Conservation (phyloP, 2,329 filamentous ascomycete genomes). For the Xylaria polymorpha region DNA sequence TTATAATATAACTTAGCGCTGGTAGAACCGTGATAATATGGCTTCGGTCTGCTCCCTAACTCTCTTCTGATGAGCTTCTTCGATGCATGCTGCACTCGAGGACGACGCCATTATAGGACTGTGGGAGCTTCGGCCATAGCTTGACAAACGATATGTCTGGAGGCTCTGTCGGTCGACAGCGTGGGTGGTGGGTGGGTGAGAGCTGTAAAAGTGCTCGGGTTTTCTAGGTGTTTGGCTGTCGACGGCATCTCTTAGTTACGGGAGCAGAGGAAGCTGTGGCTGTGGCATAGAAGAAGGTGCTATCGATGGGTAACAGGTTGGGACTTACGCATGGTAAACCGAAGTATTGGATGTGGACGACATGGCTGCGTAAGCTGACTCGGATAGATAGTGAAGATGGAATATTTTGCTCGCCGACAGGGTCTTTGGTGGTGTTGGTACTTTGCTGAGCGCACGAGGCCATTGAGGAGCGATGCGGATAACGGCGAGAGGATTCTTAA, state of each 20-base stretch:
- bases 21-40: slow-evolving; percentile 28
- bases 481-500: not conserved
- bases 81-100: slow-evolving; percentile 14
- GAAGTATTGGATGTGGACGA: slow-evolving; percentile 23
- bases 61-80: slow-evolving; percentile 3
- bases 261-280: not conserved
- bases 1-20: slow-evolving; percentile 1
- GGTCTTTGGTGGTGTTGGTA: not conserved
- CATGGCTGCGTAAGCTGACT: slow-evolving; percentile 15
- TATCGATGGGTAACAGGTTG: not conserved
- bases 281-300: not conserved
- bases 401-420: too few species aligned
- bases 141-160: slow-evolving; percentile 26
- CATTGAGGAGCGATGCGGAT: not conserved
- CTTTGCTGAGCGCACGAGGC: not conserved
- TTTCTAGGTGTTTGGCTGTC: slow-evolving; percentile 21
- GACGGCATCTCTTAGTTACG: not conserved
- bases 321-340: slow-evolving; percentile 25
- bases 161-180: slow-evolving; percentile 20
- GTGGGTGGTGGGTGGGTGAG: slow-evolving; percentile 29
- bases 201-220: slow-evolving; percentile 27
- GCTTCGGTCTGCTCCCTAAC: slow-evolving; percentile 23
- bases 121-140: slow-evolving; percentile 27
- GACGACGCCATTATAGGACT: slow-evolving; percentile 23
- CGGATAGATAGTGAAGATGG: not conserved